These are phyloP conservation scores for Tricholoma sp. DNA, from an alignment of 768 basidiomycete species.

Conservation along the genomic window DNA sequence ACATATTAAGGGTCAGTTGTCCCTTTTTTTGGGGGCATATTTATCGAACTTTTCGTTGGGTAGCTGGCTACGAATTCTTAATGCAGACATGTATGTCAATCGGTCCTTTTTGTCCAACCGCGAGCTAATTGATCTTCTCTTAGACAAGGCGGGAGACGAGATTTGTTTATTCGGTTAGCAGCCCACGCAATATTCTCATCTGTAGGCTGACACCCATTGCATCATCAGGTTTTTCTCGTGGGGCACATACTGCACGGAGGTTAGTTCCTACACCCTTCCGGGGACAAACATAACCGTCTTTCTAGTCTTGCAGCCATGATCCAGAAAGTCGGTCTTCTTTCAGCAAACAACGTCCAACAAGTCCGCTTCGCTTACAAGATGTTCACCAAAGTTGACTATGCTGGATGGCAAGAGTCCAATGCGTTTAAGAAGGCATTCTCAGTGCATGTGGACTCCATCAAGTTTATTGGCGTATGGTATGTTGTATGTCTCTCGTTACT, in stretches of 20 bases:
- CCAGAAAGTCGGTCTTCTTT: slow-evolving; percentile 5
- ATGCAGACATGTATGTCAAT: slow-evolving; percentile 46
- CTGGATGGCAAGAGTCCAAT: slow-evolving; percentile 3
- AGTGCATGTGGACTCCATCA: background rate
- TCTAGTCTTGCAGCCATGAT: background rate
- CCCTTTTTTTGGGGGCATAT: background rate
- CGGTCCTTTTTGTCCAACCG: background rate
- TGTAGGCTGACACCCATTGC: background rate
- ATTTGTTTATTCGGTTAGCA: slow-evolving; percentile 55
- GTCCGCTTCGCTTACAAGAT: slow-evolving; percentile 9
- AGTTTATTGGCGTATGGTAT: slow-evolving; percentile 1
- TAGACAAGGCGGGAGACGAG: slow-evolving; percentile 47
- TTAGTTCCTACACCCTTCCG: slow-evolving; percentile 6
- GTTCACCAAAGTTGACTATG: slow-evolving; percentile 1
- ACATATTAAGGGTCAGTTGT: slow-evolving; percentile 41
- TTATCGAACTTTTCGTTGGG: background rate
- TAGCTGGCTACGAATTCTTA: slow-evolving; percentile 52
- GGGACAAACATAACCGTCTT: background rate
- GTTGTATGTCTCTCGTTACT: background rate
- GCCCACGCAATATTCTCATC: background rate
- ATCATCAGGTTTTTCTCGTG: slow-evolving; percentile 50
- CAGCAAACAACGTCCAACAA: slow-evolving; percentile 6
- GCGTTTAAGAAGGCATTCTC: slow-evolving; percentile 5
- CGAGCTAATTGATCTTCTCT: background rate
- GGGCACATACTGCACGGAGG: slow-evolving; percentile 59